phyloP scores from a whole-genome alignment of 257 asterid genomes.

The Gynochthodes officinalis region DNA sequence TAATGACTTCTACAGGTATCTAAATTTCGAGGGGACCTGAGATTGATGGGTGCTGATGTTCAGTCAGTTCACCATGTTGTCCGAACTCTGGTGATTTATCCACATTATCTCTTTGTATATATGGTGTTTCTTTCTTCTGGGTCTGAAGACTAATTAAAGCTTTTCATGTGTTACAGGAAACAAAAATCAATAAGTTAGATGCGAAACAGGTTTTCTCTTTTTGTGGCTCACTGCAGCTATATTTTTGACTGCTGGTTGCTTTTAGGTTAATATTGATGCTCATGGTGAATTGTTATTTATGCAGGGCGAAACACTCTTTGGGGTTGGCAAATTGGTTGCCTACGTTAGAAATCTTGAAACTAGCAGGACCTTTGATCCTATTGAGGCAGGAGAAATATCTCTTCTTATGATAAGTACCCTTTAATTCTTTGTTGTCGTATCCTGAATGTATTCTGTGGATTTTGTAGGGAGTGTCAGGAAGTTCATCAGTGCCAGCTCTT shows the following conservation, averaged over 20 bases:
- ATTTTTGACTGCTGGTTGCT: neutral
- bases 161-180: conserved; percentile 54
- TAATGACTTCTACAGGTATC: conserved; percentile 45
- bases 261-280: conserved; percentile 11
- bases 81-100: conserved; percentile 62
- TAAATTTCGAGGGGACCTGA: conserved; percentile 61
- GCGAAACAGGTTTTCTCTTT: conserved; percentile 63
- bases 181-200: conserved; percentile 70
- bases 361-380: conserved; percentile 39
- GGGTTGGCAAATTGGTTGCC: conserved; percentile 58
- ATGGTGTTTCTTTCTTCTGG: conserved; percentile 19
- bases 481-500: conserved; percentile 55
- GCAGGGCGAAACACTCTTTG: conserved; percentile 54
- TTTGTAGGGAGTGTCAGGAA: conserved; percentile 53
- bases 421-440: conserved; percentile 4
- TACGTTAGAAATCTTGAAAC: conserved; percentile 43
- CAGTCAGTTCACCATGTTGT: conserved; percentile 67
- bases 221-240: conserved; percentile 2
- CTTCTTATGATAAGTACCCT: conserved; percentile 18
- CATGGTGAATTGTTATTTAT: conserved; percentile 14
- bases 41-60: conserved; percentile 48
- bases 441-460: conserved; percentile 15
- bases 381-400: conserved; percentile 53
- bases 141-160: conserved; percentile 18
- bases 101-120: conserved; percentile 11